Base-by-base conservation (phyloP, 306 rosid species). In the Cucumis melo region DNA sequence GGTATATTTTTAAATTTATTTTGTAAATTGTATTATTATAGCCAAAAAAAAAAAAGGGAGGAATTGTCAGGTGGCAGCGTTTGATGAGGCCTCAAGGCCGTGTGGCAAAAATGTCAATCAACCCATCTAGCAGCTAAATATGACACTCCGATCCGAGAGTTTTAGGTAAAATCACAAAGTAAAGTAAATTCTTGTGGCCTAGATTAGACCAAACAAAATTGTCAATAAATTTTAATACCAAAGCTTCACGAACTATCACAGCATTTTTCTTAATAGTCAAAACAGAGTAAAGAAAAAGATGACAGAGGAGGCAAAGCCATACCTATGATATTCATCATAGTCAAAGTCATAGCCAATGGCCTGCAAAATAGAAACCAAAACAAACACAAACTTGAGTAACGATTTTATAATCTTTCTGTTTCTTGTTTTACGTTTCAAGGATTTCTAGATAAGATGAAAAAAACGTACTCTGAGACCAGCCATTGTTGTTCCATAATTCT, bases 291-390 rank as follows among this genome's bases (percentile, higher is more conserved):
- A 72, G 57, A 39, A 50, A 58, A 27, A 60, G 36, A 2, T 46
- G 53, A 46, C 0, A 46, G 53, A 2, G 53, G 53, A 46, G 39
- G 38, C 66, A 23, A 2, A 46, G 17, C n/a, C 41, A 14, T 85
- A 92, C 93, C 93, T 86, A 74, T 91, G 98, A 80, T 93, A 93
- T 76, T 88, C 91, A 82, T 93, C 98, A 67, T 87, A 91, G 85
- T 91, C 97, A 81, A 93, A 93, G 81, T 93, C 93, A 83, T 93
- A 88, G 48, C 98, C 97, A 79, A 91, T 85, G 76, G 93, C 98
- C 98, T 93, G 82, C 74, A 85, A 88, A 73, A 8, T 8, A 77
- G 48, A 73, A 83, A 8, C 39, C 75, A 81, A 65, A 78, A 53
- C 16, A 66, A 66, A 75, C 50, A 44, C 11, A 41, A 41, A 41